Evolutionary conservation across 179 eudicot species (phyloP), one percentile per base, ranked within the genome.

Genomic region (Drosera spatulata): DNA sequence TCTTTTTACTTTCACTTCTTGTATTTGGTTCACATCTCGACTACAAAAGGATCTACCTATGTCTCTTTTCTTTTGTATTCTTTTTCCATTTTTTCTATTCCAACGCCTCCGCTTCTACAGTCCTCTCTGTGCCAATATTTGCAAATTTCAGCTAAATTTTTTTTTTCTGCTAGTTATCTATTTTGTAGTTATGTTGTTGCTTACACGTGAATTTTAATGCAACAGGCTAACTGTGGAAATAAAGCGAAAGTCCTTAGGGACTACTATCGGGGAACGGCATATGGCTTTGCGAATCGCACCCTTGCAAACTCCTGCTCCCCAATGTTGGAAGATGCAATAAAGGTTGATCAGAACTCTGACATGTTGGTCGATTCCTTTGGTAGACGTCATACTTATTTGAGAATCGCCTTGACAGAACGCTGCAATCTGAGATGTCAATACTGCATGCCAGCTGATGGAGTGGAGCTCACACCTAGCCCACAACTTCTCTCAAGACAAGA

Each of bases 401-500:
- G 98, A 64, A 88, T 91, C 65, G 88, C 98, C 39, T 69, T 91
- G 71, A 82, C 98, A 6, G 98, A 91, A 66, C 95, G 98, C 41
- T 91, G 98, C 79, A 91, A 91, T 76, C 82, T 91, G 58, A 78
- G 98, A 70, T 91, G 98, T 72, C 96, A 91, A 48, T 91, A 91
- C 56, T 91, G 98, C 69, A 91, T 91, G 98, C 98, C 98, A 39
- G 82, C 85, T 56, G 96, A 91, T 65, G 98, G 98, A 55, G 91
- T 78, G 63, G 96, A 88, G 73, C 96, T 91, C 72, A 88, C 87
- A 68, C 83, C 88, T 46, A 68, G 67, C 49, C 60, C 85, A 47
- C 70, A 80, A 49, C 68, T 91, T 57, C 87, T 91, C 65, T 81
- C 98, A 4, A 79, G 62, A 60, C 71, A 73, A 53, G 98, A 91